phyloP scores from a whole-genome alignment of 2,329 filamentous ascomycete species.

The Trichoderma brevicompactum region DNA sequence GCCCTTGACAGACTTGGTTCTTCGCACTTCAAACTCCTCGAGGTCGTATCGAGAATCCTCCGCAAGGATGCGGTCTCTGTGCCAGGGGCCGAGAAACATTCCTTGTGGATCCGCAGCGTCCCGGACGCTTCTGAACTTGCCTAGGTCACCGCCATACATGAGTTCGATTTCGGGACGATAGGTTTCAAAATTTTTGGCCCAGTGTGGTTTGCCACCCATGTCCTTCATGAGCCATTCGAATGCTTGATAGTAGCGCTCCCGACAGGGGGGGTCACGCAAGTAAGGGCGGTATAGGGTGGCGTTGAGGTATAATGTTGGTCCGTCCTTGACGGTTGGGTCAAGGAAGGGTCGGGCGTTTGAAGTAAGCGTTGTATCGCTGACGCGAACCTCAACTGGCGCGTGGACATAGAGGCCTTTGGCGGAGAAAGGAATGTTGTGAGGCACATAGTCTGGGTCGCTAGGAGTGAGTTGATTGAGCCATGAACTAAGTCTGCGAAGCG shows the following conservation, averaged over 20 bases:
- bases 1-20: conserved; percentile 35
- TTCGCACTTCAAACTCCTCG: conserved; percentile 44
- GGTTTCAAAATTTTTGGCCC: conserved; percentile 86
- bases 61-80: conserved; percentile 67
- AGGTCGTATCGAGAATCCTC: conserved; percentile 42
- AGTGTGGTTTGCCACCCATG: conserved; percentile 80
- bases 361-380: conserved; percentile 66
- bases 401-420: conserved; percentile 81
- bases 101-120: conserved; percentile 76
- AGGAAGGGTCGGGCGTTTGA: conserved; percentile 53
- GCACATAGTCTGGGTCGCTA: conserved; percentile 66
- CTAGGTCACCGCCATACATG: conserved; percentile 72
- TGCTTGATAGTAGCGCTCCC: conserved; percentile 78
- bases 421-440: conserved; percentile 77
- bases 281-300: conserved; percentile 89
- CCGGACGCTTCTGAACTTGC: conserved; percentile 69
- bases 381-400: conserved; percentile 89
- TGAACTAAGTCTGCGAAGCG: conserved; percentile 76
- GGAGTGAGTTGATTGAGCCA: conserved; percentile 74
- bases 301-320: conserved; percentile 84
- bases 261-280: conserved; percentile 74
- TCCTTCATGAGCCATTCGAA: conserved; percentile 93
- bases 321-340: conserved; percentile 70
- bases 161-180: conserved; percentile 63
- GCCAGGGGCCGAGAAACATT: conserved; percentile 91